Base-by-base conservation (phyloP, 768 basidiomycete species). In the Termitomyces eurrhizus region DNA sequence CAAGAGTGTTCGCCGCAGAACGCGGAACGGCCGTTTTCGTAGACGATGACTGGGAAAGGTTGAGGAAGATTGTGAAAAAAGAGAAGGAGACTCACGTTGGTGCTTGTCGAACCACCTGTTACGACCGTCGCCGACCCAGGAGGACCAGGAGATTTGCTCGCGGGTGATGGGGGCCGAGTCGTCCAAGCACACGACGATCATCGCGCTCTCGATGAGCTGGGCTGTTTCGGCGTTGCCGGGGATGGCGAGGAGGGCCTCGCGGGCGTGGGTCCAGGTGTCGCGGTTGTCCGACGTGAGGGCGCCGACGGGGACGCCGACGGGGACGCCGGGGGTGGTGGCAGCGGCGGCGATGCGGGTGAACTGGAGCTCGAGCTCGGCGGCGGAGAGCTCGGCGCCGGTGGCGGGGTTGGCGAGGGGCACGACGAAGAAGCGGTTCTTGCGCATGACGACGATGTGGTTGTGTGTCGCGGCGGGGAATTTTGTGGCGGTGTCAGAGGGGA, bases 51-150 rank as follows among this genome's bases (percentile, higher is more conserved):
- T 95, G 69, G 2, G n/a, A n/a, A n/a, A n/a, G n/a, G n/a, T n/a
- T n/a, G n/a, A n/a, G n/a, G n/a, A n/a, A n/a, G n/a, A n/a, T n/a
- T n/a, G n/a, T n/a, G n/a, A n/a, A n/a, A n/a, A n/a, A n/a, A 49
- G 18, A n/a, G 21, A 35, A 7, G 8, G 2, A 2, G 0, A 79
- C 89, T 37, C 70, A 94, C 93, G 68, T 69, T 98, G 92, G 70
- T 98, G 96, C 74, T 99, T 99, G 79, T 98, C 97, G 70, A 88
- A 98, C 80, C 90, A 99, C 61, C 96, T 79, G 72, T 96, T 97
- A 53, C 86, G 79, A 26, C 93, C 95, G 65, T 96, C 84, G 36
- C 95, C 96, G 26, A 88, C 87, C 95, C 96, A 98, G 52, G 86
- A 84, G 21, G 75, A 78, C 87, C 90, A 90, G 58, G 90, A 90